Evolutionary conservation across 768 basidiomycete species (phyloP), one percentile per base, ranked within the genome.

Genomic region (Candolleomyces eurysporus): DNA sequence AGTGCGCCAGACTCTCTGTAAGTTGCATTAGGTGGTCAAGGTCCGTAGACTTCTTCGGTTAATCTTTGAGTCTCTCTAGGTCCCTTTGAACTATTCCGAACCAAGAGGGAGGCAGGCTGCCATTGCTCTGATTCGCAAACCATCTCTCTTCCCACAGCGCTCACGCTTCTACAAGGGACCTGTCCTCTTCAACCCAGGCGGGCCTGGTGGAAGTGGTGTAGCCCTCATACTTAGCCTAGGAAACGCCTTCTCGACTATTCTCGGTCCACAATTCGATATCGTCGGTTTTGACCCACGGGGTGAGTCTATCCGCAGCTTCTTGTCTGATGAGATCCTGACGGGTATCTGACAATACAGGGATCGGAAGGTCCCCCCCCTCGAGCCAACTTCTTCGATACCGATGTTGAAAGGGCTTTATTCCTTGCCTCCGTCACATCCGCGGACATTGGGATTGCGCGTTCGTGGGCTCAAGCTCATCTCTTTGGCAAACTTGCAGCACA

Each of bases 281-380:
- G 72, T 83, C 11, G 73, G 78, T 3, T 82, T 82, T 61, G 82
- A 83, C 64, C 80, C 80, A 14, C 66, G 79, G 70, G 80, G 79
- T 79, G 62, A 8, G 64, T 60, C 13, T 32, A 36, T 1, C 43
- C 14, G 58, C 7, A 49, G 46, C 36, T 19, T 9, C 43, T 6
- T 36, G 6, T 36, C 2, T 6, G 36, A 36, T 36, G 11, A 36
- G 4, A 26, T 40, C 31, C 17, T 22, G 8, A 13, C 21, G 22
- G 14, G 40, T 48, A 30, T 19, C 16, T 22, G 36, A 7, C 36
- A 8, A 48, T 22, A 16, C 58, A 78, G 77, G 80, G 22, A 65
- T 80, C 19, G 69, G 65, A 7, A 66, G 61, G 16, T 78, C 80
- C 1, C 72, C 67, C 67, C 13, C 77, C 77, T 9, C 64, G 69